Base-by-base conservation (phyloP, 202 grass and related monocot species). In the Musa balbisiana region DNA sequence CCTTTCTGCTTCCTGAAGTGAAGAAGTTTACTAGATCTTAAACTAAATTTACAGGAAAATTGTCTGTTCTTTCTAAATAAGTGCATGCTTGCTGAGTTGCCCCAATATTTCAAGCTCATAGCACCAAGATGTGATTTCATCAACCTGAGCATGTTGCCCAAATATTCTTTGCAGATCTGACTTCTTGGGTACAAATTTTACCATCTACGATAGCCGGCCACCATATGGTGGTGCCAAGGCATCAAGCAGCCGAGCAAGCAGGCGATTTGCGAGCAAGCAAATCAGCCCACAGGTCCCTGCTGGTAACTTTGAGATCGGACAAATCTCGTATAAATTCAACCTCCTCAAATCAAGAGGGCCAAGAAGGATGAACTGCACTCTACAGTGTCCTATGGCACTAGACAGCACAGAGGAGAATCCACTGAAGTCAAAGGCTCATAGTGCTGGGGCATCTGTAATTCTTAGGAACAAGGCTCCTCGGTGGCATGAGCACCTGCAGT, bases 401-500 rank as follows among this genome's bases (percentile, higher is more conserved):
- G 43, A 71, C 69, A 51, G 24, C 16, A 17, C 43, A 13, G 69
- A 71, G 69, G 69, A 22, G 51, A 27, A 52, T 10, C 5, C 16
- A 11, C 43, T 9, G 17, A 71, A 52, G 49, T 51, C 49, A 19
- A 71, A 71, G 69, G 49, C n/a, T 10, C 43, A 22, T 9, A 51
- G 2, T 14, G 33, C 69, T 11, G 43, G 33, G 8, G 8, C 33
- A 21, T 15, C 22, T 33, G 15, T 33, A 62, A 17, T 62, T 33
- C n/a, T 71, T 8, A 71, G 17, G 69, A 71, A 71, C 69, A 71
- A 71, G 51, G 69, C 33, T 52, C 69, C 69, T 51, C 49, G 69
- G 69, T 71, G 69, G 69, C 69, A 71, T 2, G 69, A 71, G 69
- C 69, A 52, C 69, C 69, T 52, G 19, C 69, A 71, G 49, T 71